Base-by-base conservation (phyloP, 805 yeast species). In the Ogataea neopini region DNA sequence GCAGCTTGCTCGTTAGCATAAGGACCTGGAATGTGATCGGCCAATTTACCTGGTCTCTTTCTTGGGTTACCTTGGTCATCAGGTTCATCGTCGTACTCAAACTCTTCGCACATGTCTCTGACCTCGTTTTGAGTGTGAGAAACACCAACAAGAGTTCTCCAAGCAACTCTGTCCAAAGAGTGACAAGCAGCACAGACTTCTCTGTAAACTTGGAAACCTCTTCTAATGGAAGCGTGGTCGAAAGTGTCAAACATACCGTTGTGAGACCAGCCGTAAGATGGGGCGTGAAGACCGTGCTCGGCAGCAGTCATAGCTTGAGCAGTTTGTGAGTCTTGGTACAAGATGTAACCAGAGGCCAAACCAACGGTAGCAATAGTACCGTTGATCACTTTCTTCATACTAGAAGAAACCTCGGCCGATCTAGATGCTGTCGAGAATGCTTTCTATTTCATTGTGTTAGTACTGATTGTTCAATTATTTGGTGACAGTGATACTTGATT, bases 111-210 rank as follows among this genome's bases (percentile, higher is more conserved):
- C 85, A 94, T 84, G 17, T 80, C 95, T 73, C 87, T 87, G 61
- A 84, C 97, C 74, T 94, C 99, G 55, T 81, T 63, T 62, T 88
- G 79, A 49, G 95, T 83, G 78, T 92, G 98, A 43, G 97, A 86
- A 36, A 94, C 99, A 71, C 95, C 99, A 58, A 94, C 97, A 64
- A 94, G 74, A 63, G 91, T 86, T 82, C 99, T 89, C 99, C 99
- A 94, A 37, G 98, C 96, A 58, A 94, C 86, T 78, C 96, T 83
- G 70, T 91, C 92, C 63, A 94, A 75, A 29, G 99, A 92, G 75
- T 94, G 99, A 74, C 99, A 94, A 47, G 98, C 94, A 52, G 99
- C 96, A 80, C 99, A 94, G 46, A 94, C 99, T 75, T 94, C 99
- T 73, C 90, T 85, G 80, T 94, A 94, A 52, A 94, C 99, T 71